Evolutionary conservation across 1,139 yeast genomes (phyloP), one percentile per base, ranked within the genome.

Genomic region (Candida frijolesensis): DNA sequence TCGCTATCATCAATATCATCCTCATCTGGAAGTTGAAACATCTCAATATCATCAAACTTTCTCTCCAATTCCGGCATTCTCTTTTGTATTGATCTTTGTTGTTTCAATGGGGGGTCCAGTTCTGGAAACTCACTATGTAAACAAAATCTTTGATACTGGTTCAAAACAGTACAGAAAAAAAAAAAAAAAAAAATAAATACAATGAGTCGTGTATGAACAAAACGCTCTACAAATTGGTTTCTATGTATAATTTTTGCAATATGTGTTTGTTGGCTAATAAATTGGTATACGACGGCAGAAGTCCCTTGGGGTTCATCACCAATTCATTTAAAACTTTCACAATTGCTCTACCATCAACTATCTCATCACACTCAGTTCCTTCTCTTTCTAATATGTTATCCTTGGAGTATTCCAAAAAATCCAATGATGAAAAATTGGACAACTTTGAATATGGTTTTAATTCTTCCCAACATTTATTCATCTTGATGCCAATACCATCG

Each of bases 1-100:
- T 44, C 47, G 15, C 2, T 9, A 25, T 25, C 29, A 47, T 52
- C 30, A 5, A 19, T 29, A 11, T 38, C 42, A 11, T 38, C 70
- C 45, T 71, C 73, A 15, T 71, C 79, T 1, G 78, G 79, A 25
- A 76, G 68, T 45, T 76, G 80, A 47, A 77, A 64, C 80, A 76
- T 74, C 53, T 76, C 80, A 33, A 76, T 74, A 52, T 76, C 80
- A 41, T 69, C 76, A 55, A 68, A 73, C 32, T 58, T 62, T 48
- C 59, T 49, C 46, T 51, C 51, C 38, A 57, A 38, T 37, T 45
- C 51, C 22, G 44, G 39, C 54, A 51, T 51, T 41, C 37, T 32
- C 12, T 34, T 25, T 11, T 11, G 14, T 37, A 1, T 35, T 11
- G 1, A 19, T 14, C 33, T 16, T 25, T 44, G 34, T 22, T 34